These are phyloP conservation scores for Zoysia japonica DNA, from an alignment of 176 grass and related monocot genomes.

Conservation along the genomic window DNA sequence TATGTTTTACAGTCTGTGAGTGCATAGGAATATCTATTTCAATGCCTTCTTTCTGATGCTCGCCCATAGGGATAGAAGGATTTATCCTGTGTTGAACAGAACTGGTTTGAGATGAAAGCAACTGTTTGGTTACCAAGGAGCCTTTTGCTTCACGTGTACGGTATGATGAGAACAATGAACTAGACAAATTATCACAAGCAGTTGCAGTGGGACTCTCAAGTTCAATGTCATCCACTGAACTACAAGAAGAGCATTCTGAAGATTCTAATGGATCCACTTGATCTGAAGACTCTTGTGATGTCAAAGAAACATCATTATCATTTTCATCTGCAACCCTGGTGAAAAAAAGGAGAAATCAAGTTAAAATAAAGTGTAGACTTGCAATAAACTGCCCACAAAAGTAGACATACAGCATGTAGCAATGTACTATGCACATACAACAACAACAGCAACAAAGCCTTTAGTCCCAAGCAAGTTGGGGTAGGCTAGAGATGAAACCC, in stretches of 20 bases:
- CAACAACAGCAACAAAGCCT: no score
- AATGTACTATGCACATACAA: constrained; percentile 11
- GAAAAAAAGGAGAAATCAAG: constrained; percentile 30
- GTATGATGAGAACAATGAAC: constrained; percentile 42
- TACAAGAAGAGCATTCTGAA: constrained; percentile 71
- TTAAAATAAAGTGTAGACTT: constrained; percentile 13
- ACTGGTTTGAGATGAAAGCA: constrained; percentile 46
- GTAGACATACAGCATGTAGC: background rate
- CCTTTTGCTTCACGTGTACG: constrained; percentile 36
- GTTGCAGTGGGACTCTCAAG: constrained; percentile 28
- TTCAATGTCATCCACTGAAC: constrained; percentile 69
- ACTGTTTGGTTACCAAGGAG: constrained; percentile 40
- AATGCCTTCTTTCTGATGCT: constrained; percentile 33
- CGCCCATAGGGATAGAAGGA: constrained; percentile 33
- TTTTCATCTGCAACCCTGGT: constrained; percentile 51
- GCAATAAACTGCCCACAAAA: background rate
- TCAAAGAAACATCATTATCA: constrained; percentile 54
- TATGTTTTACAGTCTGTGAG: constrained; percentile 32
- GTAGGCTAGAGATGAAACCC: no score
- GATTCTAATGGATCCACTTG: constrained; percentile 54
- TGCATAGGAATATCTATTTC: constrained; percentile 30
- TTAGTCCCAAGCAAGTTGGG: no score
- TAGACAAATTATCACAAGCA: constrained; percentile 31
- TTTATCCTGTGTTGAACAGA: constrained; percentile 37
- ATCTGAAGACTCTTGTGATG: constrained; percentile 69